Percentiles rank a stretch among this genome's conserved stretches.
phyloP scores from a whole-genome alignment of 495 filamentous ascomycete species.

The Lasiosphaeris hirsuta region DNA sequence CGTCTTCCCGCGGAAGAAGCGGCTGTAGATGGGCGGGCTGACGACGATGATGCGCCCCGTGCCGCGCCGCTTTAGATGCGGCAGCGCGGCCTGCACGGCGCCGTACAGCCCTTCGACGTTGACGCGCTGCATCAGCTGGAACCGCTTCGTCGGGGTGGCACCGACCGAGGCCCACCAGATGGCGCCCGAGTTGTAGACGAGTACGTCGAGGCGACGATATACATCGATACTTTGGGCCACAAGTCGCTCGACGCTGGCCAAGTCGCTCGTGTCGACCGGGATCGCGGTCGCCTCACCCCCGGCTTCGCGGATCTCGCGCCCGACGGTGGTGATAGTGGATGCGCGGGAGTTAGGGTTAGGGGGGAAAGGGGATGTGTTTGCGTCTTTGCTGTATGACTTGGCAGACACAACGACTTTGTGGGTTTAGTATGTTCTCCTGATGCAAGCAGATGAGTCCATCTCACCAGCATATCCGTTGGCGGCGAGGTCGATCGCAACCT shows the following conservation, averaged over 20 bases:
- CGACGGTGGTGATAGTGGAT: slow-evolving; percentile 83
- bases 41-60: slow-evolving; percentile 74
- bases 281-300: slow-evolving; percentile 65
- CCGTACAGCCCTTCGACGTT: slow-evolving; percentile 76
- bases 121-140: slow-evolving; percentile 77
- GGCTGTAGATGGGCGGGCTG: slow-evolving; percentile 77
- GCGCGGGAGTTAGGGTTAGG: slow-evolving; percentile 75
- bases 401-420: slow-evolving; percentile 70
- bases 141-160: slow-evolving; percentile 72
- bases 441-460: slow-evolving; percentile 6
- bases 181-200: slow-evolving; percentile 82
- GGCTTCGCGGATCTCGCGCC: slow-evolving; percentile 67
- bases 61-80: slow-evolving; percentile 42
- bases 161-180: slow-evolving; percentile 82
- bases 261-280: slow-evolving; percentile 66
- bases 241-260: slow-evolving; percentile 58
- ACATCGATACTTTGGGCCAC: slow-evolving; percentile 59
- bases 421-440: background rate
- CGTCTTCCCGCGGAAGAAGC: slow-evolving; percentile 84
- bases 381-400: slow-evolving; percentile 49
- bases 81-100: slow-evolving; percentile 62
- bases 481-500: slow-evolving; percentile 73
- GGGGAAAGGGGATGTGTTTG: slow-evolving; percentile 57
- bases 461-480: slow-evolving; percentile 66
- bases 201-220: slow-evolving; percentile 64